A percentile compares a stretch with the other conserved stretches of the same genome.
These are phyloP conservation scores for Metroxylon sagu DNA, from an alignment of 176 grass and related monocot genomes.

Conservation along the genomic window DNA sequence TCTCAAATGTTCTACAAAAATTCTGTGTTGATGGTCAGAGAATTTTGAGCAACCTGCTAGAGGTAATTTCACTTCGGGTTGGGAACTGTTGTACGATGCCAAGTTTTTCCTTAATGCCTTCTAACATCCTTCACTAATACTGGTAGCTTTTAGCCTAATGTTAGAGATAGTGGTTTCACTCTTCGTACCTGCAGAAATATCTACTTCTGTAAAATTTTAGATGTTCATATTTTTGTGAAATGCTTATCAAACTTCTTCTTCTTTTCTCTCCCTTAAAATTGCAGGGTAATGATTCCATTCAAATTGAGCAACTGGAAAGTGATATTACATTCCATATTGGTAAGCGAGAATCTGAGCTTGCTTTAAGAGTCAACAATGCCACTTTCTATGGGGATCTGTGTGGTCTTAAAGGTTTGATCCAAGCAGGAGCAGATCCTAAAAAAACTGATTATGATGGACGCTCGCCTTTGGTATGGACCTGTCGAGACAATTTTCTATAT, in stretches of 20 bases:
- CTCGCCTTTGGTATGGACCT: constrained; percentile 57
- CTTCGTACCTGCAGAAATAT: too few relatives aligned
- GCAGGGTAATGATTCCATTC: constrained; percentile 53
- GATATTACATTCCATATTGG: constrained; percentile 90
- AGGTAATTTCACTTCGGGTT: constrained; percentile 26
- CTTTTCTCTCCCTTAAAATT: too few relatives aligned
- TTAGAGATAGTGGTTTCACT: too few relatives aligned
- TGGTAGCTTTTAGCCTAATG: too few relatives aligned
- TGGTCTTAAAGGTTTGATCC: constrained; percentile 66
- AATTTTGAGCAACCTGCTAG: constrained; percentile 76
- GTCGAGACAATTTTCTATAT: too few relatives aligned
- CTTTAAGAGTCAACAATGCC: constrained; percentile 61
- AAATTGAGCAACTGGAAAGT: constrained; percentile 64
- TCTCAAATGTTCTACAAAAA: constrained; percentile 83
- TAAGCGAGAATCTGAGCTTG: constrained; percentile 88
- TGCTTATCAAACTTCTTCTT: too few relatives aligned
- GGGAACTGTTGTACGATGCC: too few relatives aligned
- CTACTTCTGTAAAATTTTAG: too few relatives aligned
- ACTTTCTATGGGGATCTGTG: constrained; percentile 74
- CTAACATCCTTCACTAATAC: too few relatives aligned
- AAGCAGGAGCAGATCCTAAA: constrained; percentile 79
- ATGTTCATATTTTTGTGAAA: too few relatives aligned
- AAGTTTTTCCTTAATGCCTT: too few relatives aligned
- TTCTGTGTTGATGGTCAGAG: constrained; percentile 76
- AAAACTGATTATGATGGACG: constrained; percentile 86